Evolutionary conservation across 2,329 filamentous ascomycete genomes (phyloP).

Genomic region (Mollisia scopiformis): DNA sequence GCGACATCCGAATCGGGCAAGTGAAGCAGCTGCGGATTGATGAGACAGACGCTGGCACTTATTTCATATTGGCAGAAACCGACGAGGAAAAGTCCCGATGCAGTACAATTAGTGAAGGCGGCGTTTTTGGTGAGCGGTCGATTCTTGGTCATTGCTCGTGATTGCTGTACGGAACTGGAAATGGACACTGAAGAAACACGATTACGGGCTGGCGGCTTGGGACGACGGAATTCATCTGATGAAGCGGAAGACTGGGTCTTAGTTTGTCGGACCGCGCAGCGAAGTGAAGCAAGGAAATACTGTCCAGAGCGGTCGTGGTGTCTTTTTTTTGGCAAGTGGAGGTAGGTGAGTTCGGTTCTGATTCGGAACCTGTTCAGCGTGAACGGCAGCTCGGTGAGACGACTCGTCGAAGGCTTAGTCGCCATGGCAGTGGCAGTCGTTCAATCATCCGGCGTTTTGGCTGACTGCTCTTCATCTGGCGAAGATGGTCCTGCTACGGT

Average conservation of each 20-base stretch:
- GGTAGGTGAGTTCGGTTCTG: not conserved
- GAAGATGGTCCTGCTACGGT: not conserved
- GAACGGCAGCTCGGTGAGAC: not conserved
- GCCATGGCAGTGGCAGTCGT: not conserved
- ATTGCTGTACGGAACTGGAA: not conserved
- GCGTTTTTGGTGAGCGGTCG: not conserved
- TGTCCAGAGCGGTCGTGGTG: not conserved
- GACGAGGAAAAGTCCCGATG: not conserved
- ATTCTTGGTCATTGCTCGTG: not conserved
- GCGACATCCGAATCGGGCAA: not conserved
- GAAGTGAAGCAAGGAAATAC: not conserved
- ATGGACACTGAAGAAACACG: not conserved
- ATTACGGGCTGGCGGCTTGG: not conserved
- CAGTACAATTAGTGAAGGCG: not conserved
- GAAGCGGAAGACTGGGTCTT: not conserved
- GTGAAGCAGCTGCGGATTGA: not conserved
- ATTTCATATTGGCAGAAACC: not conserved
- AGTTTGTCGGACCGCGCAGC: not conserved
- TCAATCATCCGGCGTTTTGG: not conserved
- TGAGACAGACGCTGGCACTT: not conserved
- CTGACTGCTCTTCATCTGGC: not conserved
- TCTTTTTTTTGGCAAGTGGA: not conserved
- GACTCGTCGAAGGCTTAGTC: not conserved
- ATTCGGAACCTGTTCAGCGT: not conserved
- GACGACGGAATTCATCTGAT: not conserved